Conservation (phyloP, 345 rosid genomes). For the Corchorus capsularis region DNA sequence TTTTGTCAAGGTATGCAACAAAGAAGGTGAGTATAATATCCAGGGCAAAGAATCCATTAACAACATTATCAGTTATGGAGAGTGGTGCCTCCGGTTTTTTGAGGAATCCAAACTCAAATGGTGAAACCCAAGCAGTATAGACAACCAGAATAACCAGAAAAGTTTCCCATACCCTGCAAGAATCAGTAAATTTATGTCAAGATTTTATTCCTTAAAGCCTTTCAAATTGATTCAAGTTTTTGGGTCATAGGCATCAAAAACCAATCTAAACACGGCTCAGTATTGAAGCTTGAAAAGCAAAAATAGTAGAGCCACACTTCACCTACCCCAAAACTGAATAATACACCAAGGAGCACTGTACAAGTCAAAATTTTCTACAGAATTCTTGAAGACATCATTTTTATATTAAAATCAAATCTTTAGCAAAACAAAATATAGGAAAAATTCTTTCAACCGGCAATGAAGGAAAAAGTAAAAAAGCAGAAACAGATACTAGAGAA, state of each 20-base stretch:
- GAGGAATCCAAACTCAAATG: slow-evolving; percentile 89
- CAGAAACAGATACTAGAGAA: slow-evolving; percentile 3
- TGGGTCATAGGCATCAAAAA: neutral
- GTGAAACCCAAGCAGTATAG: slow-evolving; percentile 95
- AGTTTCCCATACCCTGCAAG: slow-evolving; percentile 79
- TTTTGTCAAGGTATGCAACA: slow-evolving; percentile 75
- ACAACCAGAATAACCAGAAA: slow-evolving; percentile 69
- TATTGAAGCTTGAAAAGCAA: neutral
- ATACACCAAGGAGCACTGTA: neutral
- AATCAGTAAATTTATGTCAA: slow-evolving; percentile 6
- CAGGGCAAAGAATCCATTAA: slow-evolving; percentile 83
- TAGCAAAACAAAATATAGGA: neutral
- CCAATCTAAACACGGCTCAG: neutral
- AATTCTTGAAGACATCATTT: neutral
- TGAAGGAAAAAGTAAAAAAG: neutral
- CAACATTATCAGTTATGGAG: slow-evolving; percentile 72
- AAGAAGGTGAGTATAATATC: slow-evolving; percentile 87
- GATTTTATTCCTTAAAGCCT: neutral
- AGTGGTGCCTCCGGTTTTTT: slow-evolving; percentile 52
- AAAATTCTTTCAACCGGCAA: neutral
- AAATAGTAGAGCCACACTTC: too few relatives aligned
- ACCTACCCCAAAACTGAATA: neutral
- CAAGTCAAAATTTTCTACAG: neutral
- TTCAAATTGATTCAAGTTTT: neutral
- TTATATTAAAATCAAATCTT: neutral